phyloP scores from a whole-genome alignment of 2,329 filamentous ascomycete species.

The Scedosporium dehoogii region DNA sequence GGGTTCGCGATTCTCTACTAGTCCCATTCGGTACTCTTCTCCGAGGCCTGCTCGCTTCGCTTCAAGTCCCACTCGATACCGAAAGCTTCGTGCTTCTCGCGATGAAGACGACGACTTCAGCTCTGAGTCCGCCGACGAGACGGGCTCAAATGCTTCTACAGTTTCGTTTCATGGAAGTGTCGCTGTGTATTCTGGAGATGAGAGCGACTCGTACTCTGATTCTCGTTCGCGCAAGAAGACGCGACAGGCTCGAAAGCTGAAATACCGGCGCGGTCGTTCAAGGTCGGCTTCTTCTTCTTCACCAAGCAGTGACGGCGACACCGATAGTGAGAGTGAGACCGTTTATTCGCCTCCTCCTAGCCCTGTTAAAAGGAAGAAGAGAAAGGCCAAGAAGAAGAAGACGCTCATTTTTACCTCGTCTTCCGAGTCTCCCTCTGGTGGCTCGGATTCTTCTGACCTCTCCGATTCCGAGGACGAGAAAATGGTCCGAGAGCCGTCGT shows the following conservation, averaged over 20 bases:
- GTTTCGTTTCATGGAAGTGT: neutral
- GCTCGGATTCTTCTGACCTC: no score
- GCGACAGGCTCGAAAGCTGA: neutral
- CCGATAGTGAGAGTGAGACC: neutral
- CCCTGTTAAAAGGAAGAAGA: neutral
- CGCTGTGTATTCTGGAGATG: neutral
- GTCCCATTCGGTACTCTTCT: no score
- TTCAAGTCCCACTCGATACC: neutral
- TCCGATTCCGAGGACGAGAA: no score
- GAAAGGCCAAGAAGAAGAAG: no score
- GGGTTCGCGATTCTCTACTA: constrained; percentile 8
- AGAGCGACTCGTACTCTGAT: neutral
- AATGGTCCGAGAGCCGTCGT: no score
- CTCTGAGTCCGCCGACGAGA: constrained; percentile 12
- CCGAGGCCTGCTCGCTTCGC: no score
- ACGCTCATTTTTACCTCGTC: no score
- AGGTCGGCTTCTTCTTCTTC: neutral
- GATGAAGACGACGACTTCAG: constrained; percentile 9
- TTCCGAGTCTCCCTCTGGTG: no score
- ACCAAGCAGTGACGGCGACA: neutral
- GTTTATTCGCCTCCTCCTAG: neutral
- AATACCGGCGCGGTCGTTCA: neutral
- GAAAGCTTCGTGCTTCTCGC: no score
- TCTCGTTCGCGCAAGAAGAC: neutral
- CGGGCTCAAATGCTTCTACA: constrained; percentile 8